Base-by-base conservation (phyloP, 169 alveolate species). In the Eimeria tenella region DNA sequence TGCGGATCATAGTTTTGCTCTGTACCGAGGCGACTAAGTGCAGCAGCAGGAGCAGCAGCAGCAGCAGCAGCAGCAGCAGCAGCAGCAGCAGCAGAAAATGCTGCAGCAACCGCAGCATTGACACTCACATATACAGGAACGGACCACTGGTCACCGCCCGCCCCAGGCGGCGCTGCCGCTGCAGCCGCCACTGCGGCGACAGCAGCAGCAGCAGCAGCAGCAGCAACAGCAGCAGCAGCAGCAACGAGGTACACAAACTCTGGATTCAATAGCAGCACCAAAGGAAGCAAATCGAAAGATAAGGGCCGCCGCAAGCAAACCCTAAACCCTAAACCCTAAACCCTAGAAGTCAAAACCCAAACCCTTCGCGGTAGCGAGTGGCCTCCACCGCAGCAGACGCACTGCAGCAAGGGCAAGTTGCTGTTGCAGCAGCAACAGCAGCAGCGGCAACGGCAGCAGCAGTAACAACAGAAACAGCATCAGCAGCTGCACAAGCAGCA, bases 61-160 rank as follows among this genome's bases (percentile, higher is more conserved):
- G 82, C n/a, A 4, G 53, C 82, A 17, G 15, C 55, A 73, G 58
- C 23, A 25, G 82, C 82, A 73, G 55, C 82, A 15, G 55, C 82
- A 10, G 74, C 74, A 19, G 74, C 74, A 65, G 74, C 74, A 65
- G 23, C 17, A 65, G 74, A 2, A 60, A 19, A 3, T 15, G 70
- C 70, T 15, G 11, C 13, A 60, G 70, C 70, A 60, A 0, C 19
- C 23, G 23, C 70, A 60, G 11, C 13, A 4, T 60, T 19, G 19
- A 15, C 13, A 15, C 23, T 4, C 13, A 19, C 70, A 5, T 13
- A 13, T 15, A 19, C 13, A 60, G 13, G 6, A 60, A 13, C 23
- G 11, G 23, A 15, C 13, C 4, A 13, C 4, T 31, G 42, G 42
- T 31, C 42, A 31, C 42, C 42, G 42, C 42, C 42, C 4, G 42